Evolutionary conservation across 1,284 basidiomycete genomes (phyloP), one percentile per base, ranked within the genome.

Genomic region (Cutaneotrichosporon daszewskae): DNA sequence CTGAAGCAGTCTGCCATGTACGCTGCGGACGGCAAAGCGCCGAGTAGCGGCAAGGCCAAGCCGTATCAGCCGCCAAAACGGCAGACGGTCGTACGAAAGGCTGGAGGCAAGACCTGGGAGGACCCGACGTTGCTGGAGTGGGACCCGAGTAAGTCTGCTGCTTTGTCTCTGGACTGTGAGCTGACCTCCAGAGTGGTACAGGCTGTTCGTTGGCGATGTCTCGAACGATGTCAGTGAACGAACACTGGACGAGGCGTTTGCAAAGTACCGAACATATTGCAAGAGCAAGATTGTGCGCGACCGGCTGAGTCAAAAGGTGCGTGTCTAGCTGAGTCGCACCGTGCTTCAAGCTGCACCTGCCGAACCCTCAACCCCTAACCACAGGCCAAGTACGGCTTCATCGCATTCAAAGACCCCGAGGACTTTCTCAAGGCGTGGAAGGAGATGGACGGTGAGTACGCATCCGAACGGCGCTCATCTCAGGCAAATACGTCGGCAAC

Each of bases 361-460:
- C 5, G 24, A 20, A 32, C 37, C n/a, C n/a, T n/a, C n/a, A n/a
- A n/a, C n/a, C n/a, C n/a, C n/a, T 54, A 29, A 53, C 47, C 3
- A 51, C 59, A 98, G 87, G 89, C 91, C 0, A 95, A 90, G 69
- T 99, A 85, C 63, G 95, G 90, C 1, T 99, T 99, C 63, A 90
- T 98, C 26, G 87, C 90, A 0, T 98, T 98, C 70, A 89, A 88
- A 45, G 95, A 98, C 62, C 95, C 95, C 0, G 94, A 98, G 72
- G 95, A 99, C 68, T 98, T 97, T 68, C 70, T 99, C 47, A 90
- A 82, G 59, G 95, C 95, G 7, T 99, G 95, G 95, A 98, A 98
- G 67, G 90, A 98, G 70, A 97, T 97, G 90, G 89, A 99, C 69
- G 94, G 92, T 85, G 59, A 43, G 84, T 64, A n/a, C 24, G 14